Conservation (phyloP, 352 stramenopile genomes). For the Achlya hypogyna region DNA sequence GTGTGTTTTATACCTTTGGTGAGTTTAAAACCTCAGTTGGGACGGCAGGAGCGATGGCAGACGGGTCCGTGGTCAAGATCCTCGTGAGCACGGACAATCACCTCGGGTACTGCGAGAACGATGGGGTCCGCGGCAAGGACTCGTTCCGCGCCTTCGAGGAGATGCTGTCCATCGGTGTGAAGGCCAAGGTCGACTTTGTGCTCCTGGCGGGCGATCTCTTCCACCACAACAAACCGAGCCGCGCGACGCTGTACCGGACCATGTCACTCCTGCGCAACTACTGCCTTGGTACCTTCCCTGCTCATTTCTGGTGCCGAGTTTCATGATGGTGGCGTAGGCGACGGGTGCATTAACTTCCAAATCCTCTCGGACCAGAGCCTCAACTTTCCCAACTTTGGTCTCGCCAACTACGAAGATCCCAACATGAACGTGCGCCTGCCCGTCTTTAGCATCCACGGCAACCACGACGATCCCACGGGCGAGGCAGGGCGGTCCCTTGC, state of each 20-base stretch:
- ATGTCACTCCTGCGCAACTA: slow-evolving; percentile 94
- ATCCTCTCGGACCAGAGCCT: slow-evolving; percentile 86
- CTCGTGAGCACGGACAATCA: slow-evolving; percentile 99
- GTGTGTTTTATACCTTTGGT: no score
- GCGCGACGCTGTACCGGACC: slow-evolving; percentile 94
- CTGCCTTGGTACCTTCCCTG: slow-evolving; percentile 72
- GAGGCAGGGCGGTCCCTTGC: slow-evolving; percentile 86
- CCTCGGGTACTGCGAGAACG: slow-evolving; percentile 93
- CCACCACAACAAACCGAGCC: slow-evolving; percentile 97
- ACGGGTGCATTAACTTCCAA: slow-evolving; percentile 75
- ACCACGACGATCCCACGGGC: slow-evolving; percentile 97
- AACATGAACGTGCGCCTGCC: slow-evolving; percentile 92
- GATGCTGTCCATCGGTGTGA: slow-evolving; percentile 62
- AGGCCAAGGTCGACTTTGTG: slow-evolving; percentile 83
- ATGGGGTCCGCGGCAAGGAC: slow-evolving; percentile 92
- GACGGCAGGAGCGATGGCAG: no score
- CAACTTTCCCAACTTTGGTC: slow-evolving; percentile 84
- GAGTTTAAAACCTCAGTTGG: no score
- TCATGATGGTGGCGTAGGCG: slow-evolving; percentile 28
- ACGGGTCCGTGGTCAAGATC: slow-evolving; percentile 59
- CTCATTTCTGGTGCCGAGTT: not conserved
- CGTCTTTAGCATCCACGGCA: slow-evolving; percentile 98
- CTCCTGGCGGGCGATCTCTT: slow-evolving; percentile 98
- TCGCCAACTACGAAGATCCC: slow-evolving; percentile 96
- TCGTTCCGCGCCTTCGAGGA: slow-evolving; percentile 86